Base-by-base conservation (phyloP, 75 land plant genomes). In the Cunninghamia lanceolata region DNA sequence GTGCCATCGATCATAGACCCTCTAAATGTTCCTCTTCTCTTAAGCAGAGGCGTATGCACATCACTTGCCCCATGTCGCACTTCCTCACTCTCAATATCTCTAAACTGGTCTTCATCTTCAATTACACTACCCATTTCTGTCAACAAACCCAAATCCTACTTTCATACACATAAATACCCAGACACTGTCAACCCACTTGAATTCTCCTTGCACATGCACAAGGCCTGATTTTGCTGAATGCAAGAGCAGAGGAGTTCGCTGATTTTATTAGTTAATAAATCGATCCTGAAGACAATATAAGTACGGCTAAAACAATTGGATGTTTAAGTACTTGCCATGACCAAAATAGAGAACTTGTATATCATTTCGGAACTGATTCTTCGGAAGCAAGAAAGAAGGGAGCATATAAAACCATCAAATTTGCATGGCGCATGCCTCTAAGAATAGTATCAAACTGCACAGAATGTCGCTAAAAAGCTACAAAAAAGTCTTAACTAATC, bases 1-100 rank as follows among this genome's bases (percentile, higher is more conserved):
- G 91, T 89, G 39, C 50, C 32, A n/a, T 40, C 19, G 32, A 80
- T n/a, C 50, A 45, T 10, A 45, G 82, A 80, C 82, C 47, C 82
- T n/a, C 82, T 80, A 52, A 80, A 80, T 11, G 47, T 43, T 19
- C 82, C 42, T 40, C 32, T 80, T 13, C 36, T 42, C 50, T 45
- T 80, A 10, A 80, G 32, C 2, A 80, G 82, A 45, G 82, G 52
- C 47, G 25, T 5, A 40, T 80, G 82, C 34, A 80, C 14, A 43
- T n/a, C 50, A 45, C n/a, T 80, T 8, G n/a, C 82, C 50, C 9
- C 82, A 80, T n/a, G 50, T 9, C 47, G 34, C 13, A n/a, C 45
- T 43, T 80, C 82, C 21, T 80, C 34, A 4, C 47, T 80, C 82
- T 80, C 82, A 80, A 80, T 80, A 80, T 80, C 50, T 40, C 47